Evolutionary conservation across 352 stramenopile species (phyloP).

Genomic region (Phytophthora boehmeriae): DNA sequence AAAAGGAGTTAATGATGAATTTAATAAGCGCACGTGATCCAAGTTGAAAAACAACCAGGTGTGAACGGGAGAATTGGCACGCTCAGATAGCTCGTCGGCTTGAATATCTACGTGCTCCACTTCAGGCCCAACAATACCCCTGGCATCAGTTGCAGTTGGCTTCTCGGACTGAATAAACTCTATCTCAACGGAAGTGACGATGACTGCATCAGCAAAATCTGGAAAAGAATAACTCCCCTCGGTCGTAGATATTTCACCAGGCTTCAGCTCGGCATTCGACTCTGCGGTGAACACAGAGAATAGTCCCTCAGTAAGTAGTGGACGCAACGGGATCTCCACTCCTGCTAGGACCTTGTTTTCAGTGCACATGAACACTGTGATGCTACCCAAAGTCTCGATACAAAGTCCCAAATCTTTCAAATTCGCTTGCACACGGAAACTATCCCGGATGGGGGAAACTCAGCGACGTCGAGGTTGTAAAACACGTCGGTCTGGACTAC

Average conservation of each 20-base stretch:
- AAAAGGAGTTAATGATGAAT: conserved; percentile 27
- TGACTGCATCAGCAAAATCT: conserved; percentile 32
- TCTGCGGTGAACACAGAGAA: conserved; percentile 18
- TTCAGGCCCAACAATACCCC: not conserved
- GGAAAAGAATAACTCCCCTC: conserved; percentile 55
- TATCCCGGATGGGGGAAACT: conserved; percentile 79
- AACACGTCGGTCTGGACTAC: conserved; percentile 87
- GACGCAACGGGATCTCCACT: conserved; percentile 54
- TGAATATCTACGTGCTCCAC: not conserved
- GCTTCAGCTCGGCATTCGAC: not conserved
- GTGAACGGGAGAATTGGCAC: not conserved
- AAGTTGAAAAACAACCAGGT: conserved; percentile 31
- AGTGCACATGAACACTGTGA: conserved; percentile 78
- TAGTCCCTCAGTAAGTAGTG: conserved; percentile 35
- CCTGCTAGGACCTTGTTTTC: conserved; percentile 64
- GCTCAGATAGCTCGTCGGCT: not conserved
- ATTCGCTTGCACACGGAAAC: conserved; percentile 70
- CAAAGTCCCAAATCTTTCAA: conserved; percentile 49
- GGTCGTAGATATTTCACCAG: conserved; percentile 16
- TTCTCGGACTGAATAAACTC: conserved; percentile 31
- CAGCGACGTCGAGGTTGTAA: conserved; percentile 48
- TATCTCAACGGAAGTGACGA: conserved; percentile 39
- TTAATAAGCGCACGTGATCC: conserved; percentile 39
- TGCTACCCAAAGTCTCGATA: conserved; percentile 30
- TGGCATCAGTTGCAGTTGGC: not conserved